phyloP scores from a whole-genome alignment of 2,329 filamentous ascomycete species.

The Beauveria australis region DNA sequence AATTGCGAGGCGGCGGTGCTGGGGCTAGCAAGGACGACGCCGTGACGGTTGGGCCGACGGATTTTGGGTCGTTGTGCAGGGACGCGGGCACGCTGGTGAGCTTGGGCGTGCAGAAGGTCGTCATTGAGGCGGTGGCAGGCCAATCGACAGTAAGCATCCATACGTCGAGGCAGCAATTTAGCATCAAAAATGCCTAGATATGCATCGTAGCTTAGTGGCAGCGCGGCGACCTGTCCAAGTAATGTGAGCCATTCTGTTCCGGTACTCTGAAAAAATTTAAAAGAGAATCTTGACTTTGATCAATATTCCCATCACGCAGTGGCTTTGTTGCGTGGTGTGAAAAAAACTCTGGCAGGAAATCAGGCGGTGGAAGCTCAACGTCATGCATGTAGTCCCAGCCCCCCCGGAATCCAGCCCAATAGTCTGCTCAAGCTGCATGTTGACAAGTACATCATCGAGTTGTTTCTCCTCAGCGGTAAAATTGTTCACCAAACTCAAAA shows the following conservation, averaged over 20 bases:
- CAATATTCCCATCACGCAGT: no score
- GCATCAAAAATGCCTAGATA: constrained; percentile 29
- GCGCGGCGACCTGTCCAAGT: not conserved
- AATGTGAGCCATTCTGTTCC: not conserved
- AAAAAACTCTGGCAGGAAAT: not conserved
- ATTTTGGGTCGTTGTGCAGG: constrained; percentile 50
- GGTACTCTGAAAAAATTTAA: no score
- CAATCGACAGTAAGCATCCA: constrained; percentile 44
- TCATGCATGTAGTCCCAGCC: constrained; percentile 7
- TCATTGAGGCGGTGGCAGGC: constrained; percentile 43
- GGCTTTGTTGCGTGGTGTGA: not conserved
- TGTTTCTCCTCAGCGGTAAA: not conserved
- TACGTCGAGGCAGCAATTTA: constrained; percentile 53
- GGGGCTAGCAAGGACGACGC: constrained; percentile 43
- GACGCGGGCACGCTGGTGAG: constrained; percentile 49
- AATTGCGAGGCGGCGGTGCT: constrained; percentile 40
- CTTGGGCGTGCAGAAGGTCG: constrained; percentile 45
- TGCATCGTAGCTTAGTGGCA: not conserved
- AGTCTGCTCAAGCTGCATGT: not conserved
- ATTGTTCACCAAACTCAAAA: not conserved
- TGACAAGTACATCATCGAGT: not conserved
- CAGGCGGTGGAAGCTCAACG: not conserved
- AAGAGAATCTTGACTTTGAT: no score
- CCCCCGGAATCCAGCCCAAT: not conserved
- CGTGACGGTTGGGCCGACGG: constrained; percentile 54